phyloP scores from a whole-genome alignment of 139 green algal genomes.

The Dunaliella primolecta region DNA sequence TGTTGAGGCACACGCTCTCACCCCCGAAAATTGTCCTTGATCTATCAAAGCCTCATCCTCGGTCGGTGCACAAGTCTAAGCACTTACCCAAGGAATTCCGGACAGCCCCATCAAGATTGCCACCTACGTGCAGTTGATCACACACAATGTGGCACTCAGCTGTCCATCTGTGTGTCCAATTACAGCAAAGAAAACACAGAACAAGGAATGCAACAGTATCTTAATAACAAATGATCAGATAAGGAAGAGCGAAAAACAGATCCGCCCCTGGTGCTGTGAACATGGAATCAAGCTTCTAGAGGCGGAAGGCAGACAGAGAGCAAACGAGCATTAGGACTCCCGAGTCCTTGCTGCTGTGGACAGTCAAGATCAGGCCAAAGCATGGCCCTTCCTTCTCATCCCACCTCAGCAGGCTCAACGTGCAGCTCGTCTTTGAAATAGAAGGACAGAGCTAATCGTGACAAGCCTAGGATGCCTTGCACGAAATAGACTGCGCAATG shows the following conservation, averaged over 20 bases:
- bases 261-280: not conserved
- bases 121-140: constrained; percentile 35
- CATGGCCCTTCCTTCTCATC: not conserved
- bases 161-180: not conserved
- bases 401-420: constrained; percentile 79
- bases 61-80: too few relatives aligned
- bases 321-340: too few relatives aligned
- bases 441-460: constrained; percentile 80
- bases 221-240: not conserved
- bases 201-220: not conserved
- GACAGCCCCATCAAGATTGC: constrained; percentile 60
- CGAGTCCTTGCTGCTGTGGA: too few relatives aligned
- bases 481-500: constrained; percentile 89
- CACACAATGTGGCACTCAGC: not conserved
- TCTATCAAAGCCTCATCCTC: too few relatives aligned
- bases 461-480: constrained; percentile 90
- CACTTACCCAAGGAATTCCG: constrained; percentile 69
- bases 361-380: too few relatives aligned
- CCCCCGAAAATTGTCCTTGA: too few relatives aligned
- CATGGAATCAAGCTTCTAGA: not conserved
- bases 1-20: too few relatives aligned
- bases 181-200: not conserved
- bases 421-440: constrained; percentile 92
- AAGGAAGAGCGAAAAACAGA: not conserved
- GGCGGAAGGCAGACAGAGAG: too few relatives aligned